These are phyloP conservation scores for Casaregolazyma lundiana DNA, from an alignment of 1,139 yeast species.

Conservation along the genomic window DNA sequence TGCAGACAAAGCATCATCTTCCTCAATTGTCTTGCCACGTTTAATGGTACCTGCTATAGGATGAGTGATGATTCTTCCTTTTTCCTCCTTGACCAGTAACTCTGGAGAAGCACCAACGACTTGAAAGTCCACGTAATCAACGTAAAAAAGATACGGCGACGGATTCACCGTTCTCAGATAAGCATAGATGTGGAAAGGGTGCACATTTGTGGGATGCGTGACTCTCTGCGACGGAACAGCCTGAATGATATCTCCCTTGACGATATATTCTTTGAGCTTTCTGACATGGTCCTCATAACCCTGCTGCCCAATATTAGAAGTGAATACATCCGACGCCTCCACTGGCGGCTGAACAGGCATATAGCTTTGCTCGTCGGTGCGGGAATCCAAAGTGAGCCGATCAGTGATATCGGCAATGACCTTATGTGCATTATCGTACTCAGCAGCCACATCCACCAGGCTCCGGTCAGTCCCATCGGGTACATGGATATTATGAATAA, in stretches of 20 bases:
- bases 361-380: slow-evolving; percentile 33
- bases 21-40: slow-evolving; percentile 86
- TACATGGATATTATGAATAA: slow-evolving; percentile 70
- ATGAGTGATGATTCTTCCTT: slow-evolving; percentile 79
- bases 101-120: slow-evolving; percentile 98
- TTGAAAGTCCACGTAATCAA: slow-evolving; percentile 87
- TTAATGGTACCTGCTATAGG: slow-evolving; percentile 96
- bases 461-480: slow-evolving; percentile 30
- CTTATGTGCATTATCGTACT: slow-evolving; percentile 50
- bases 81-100: slow-evolving; percentile 77
- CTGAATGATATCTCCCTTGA: slow-evolving; percentile 90
- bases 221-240: slow-evolving; percentile 98
- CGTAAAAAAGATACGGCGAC: slow-evolving; percentile 90
- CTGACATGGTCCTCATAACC: slow-evolving; percentile 85
- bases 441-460: slow-evolving; percentile 39
- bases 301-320: slow-evolving; percentile 85
- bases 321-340: slow-evolving; percentile 48
- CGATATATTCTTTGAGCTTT: slow-evolving; percentile 70
- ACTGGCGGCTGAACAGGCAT: slow-evolving; percentile 72
- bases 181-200: slow-evolving; percentile 93
- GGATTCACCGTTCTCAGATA: slow-evolving; percentile 95
- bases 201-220: slow-evolving; percentile 88
- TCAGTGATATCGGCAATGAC: slow-evolving; percentile 57
- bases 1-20: slow-evolving; percentile 79
- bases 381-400: slow-evolving; percentile 32